Evolutionary conservation across 2,329 filamentous ascomycete genomes (phyloP).

Genomic region (Aspergillus calidoustus): DNA sequence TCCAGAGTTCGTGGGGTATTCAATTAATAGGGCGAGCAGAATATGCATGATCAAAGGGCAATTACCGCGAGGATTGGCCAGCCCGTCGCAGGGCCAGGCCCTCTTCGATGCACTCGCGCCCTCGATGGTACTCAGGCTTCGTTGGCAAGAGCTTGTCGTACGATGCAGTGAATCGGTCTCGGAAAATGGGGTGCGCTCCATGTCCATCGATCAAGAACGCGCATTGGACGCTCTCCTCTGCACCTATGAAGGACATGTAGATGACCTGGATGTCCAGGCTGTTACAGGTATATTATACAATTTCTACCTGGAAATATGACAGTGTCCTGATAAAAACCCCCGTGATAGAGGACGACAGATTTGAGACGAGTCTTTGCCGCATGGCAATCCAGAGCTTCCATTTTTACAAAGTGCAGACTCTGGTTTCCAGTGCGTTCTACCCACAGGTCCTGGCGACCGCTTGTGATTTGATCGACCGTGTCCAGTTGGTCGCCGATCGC

Average conservation of each 20-base stretch:
- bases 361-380: constrained; percentile 35
- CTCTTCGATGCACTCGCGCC: too few species aligned
- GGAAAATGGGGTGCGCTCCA: too few species aligned
- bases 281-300: constrained; percentile 32
- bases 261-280: constrained; percentile 40
- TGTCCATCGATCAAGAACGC: too few species aligned
- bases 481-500: constrained; percentile 29
- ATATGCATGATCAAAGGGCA: constrained; percentile 44
- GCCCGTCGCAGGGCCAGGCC: too few species aligned
- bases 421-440: constrained; percentile 32
- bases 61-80: constrained; percentile 30
- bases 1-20: too few species aligned
- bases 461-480: constrained; percentile 36
- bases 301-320: not conserved
- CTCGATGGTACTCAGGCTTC: too few species aligned
- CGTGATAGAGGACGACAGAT: constrained; percentile 35
- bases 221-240: too few species aligned
- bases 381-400: constrained; percentile 42
- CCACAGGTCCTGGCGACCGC: constrained; percentile 33
- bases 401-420: constrained; percentile 40
- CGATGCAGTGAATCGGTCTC: too few species aligned
- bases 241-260: constrained; percentile 25
- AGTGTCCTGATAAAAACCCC: too few species aligned
- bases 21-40: constrained; percentile 28
- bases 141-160: too few species aligned